Base-by-base conservation (phyloP, 768 basidiomycete genomes). In the Leucogyrophana mollusca region DNA sequence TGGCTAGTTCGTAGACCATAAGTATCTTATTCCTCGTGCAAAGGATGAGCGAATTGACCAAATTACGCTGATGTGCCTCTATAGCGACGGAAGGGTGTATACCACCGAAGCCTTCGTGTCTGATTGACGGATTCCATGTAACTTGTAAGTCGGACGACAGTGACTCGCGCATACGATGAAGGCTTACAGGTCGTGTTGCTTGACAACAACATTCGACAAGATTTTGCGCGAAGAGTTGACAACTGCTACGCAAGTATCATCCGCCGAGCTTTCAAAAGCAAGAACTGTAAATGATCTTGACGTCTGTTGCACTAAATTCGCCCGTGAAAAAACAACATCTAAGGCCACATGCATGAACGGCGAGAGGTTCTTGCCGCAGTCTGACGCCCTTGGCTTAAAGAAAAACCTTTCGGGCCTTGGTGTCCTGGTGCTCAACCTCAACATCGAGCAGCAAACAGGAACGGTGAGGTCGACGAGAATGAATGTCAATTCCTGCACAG, bases 221-320 rank as follows among this genome's bases (percentile, higher is more conserved):
- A 98, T 73, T 58, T 73, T 58, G 16, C 81, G 77, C 7, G 78
- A 70, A 1, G 85, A 87, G 16, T 80, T 78, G 27, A 99, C 87
- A 40, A 98, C 74, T 1, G 94, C 87, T 13, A 85, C 91, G 56
- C 93, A 95, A 1, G 93, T 90, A 60, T 98, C 96, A 64, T 99
- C 95, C 11, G 93, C 92, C 10, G 91, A 94, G 2, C 86, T 85
- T 65, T 96, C 94, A 30, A 95, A 57, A 7, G 81, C 87, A 7
- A 90, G 76, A 11, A 90, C 82, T 1, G 80, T 87, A 57, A 89
- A 82, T 17, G 24, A 14, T 37, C 49, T 37, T n/a, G n/a, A n/a
- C n/a, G n/a, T 33, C n/a, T n/a, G n/a, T n/a, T n/a, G n/a, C n/a
- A n/a, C n/a, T n/a, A n/a, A n/a, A n/a, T n/a, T n/a, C n/a, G n/a